A percentile compares a stretch with the other conserved stretches of the same genome.
Evolutionary conservation across 805 yeast species (phyloP).

Genomic region (Teunomyces barrocoloradensis): DNA sequence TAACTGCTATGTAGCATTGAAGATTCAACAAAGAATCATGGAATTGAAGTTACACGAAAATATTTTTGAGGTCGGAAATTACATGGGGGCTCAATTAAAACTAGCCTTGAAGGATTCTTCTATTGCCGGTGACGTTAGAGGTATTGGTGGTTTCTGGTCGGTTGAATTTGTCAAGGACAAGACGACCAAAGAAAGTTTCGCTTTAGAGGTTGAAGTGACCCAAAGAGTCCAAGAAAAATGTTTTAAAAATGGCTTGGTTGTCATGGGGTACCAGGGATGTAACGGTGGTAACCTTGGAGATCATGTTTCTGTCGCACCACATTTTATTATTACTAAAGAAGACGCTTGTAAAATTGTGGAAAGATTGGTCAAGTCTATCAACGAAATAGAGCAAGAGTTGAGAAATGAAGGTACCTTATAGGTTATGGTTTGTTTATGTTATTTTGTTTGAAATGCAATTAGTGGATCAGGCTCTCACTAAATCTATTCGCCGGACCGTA

Average conservation of each 20-base stretch:
- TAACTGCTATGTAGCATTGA: constrained; percentile 27
- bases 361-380: constrained; percentile 39
- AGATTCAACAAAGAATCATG: constrained; percentile 29
- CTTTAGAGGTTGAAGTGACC: constrained; percentile 34
- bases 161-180: constrained; percentile 56
- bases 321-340: constrained; percentile 41
- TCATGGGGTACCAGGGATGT: constrained; percentile 49
- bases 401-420: background rate
- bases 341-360: constrained; percentile 41
- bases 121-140: constrained; percentile 58
- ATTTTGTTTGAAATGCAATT: background rate
- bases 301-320: constrained; percentile 48
- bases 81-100: constrained; percentile 35
- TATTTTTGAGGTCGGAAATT: constrained; percentile 41
- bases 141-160: constrained; percentile 60
- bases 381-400: constrained; percentile 24
- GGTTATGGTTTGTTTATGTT: background rate
- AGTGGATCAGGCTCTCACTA: background rate
- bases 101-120: constrained; percentile 6
- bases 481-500: background rate
- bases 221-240: constrained; percentile 32
- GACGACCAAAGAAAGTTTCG: constrained; percentile 49
- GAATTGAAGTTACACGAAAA: constrained; percentile 36
- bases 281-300: constrained; percentile 40
- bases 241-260: constrained; percentile 44